Conservation (phyloP, 306 rosid genomes). For the Delonix regia region DNA sequence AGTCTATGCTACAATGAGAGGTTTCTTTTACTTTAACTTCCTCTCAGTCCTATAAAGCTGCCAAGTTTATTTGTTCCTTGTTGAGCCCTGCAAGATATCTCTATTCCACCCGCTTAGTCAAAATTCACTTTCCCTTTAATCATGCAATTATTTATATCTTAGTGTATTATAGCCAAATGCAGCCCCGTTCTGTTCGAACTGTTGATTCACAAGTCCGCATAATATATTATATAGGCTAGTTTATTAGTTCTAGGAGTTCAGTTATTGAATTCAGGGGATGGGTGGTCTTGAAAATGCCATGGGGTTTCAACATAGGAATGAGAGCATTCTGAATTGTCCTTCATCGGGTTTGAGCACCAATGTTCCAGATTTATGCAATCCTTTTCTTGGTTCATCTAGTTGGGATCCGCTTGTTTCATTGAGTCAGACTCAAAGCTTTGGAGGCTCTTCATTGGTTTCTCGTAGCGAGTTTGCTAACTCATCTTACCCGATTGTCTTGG, state of each 20-base stretch:
- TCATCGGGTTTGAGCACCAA: constrained; percentile 63
- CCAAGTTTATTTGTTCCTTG: constrained; percentile 81
- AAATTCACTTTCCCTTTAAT: constrained; percentile 70
- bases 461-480: constrained; percentile 63
- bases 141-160: constrained; percentile 46
- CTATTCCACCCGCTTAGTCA: constrained; percentile 67
- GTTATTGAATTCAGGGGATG: constrained; percentile 59
- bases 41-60: constrained; percentile 84
- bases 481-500: constrained; percentile 59
- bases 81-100: constrained; percentile 87
- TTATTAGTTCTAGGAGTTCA: constrained; percentile 37
- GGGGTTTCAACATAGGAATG: constrained; percentile 69
- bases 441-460: constrained; percentile 72
- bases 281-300: constrained; percentile 67
- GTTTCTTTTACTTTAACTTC: constrained; percentile 82
- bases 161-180: constrained; percentile 19
- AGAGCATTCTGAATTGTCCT: constrained; percentile 56
- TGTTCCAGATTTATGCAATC: constrained; percentile 60
- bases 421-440: constrained; percentile 73
- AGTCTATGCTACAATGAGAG: constrained; percentile 62
- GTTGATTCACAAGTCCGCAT: constrained; percentile 43
- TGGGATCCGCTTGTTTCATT: constrained; percentile 94
- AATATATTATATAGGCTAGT: constrained; percentile 31
- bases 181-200: constrained; percentile 42
- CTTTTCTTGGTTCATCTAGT: constrained; percentile 71